These are phyloP conservation scores for Citrullus amarus DNA, from an alignment of 306 rosid species.

Conservation along the genomic window DNA sequence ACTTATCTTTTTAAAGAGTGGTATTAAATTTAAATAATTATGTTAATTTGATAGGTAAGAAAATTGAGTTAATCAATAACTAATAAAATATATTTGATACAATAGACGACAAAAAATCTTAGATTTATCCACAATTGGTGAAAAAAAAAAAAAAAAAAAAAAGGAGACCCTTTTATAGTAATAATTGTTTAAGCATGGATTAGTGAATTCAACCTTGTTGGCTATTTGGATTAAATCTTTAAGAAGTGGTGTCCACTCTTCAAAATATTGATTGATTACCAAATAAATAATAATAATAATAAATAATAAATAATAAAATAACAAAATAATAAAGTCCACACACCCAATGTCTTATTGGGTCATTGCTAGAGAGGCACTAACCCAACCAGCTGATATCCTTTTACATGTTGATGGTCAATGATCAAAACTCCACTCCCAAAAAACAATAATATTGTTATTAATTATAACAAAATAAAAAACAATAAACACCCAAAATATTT, in stretches of 20 bases:
- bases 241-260: not conserved
- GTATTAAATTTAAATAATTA: too few species aligned
- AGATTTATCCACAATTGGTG: not conserved
- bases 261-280: not conserved
- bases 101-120: not conserved
- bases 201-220: not conserved
- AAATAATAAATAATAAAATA: not conserved
- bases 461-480: too few species aligned
- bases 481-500: not conserved
- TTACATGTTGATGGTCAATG: not conserved
- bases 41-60: too few species aligned
- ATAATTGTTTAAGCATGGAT: not conserved
- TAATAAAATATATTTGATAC: too few species aligned
- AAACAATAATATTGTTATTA: not conserved
- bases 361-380: not conserved
- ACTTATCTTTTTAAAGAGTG: too few species aligned
- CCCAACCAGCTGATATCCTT: not conserved
- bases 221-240: not conserved
- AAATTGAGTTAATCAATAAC: too few species aligned
- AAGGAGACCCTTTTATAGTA: not conserved
- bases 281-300: not conserved
- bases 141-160: too few species aligned
- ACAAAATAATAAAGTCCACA: not conserved
- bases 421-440: conserved; percentile 1
- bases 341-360: not conserved